phyloP scores from a whole-genome alignment of 2,329 filamentous ascomycete genomes.

The Pseudopithomyces chartarum region DNA sequence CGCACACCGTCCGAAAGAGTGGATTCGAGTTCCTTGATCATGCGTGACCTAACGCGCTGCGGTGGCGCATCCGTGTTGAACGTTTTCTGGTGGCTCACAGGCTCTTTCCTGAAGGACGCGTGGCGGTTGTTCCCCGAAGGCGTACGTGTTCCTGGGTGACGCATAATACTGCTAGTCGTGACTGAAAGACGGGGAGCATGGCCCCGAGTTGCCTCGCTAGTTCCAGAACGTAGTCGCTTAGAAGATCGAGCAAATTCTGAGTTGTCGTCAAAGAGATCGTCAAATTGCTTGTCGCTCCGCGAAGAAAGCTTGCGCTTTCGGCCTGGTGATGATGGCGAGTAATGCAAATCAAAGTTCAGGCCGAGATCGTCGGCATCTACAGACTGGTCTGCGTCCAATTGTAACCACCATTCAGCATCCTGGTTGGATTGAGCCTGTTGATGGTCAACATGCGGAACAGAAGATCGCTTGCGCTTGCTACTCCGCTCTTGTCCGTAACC shows the following conservation, averaged over 20 bases:
- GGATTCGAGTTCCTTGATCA: slow-evolving; percentile 4
- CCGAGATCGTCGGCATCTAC: not conserved
- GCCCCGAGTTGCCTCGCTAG: not conserved
- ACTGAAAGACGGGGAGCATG: slow-evolving; percentile 6
- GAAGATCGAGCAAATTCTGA: not conserved
- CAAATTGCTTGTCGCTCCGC: not conserved
- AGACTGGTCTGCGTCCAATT: not conserved
- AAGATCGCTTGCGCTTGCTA: not conserved
- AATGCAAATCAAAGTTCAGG: not conserved
- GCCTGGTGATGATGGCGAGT: not conserved
- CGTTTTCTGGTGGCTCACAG: slow-evolving; percentile 5
- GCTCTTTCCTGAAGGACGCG: slow-evolving; percentile 10
- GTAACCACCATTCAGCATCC: not conserved
- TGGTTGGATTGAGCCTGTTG: not conserved
- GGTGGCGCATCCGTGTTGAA: slow-evolving; percentile 9
- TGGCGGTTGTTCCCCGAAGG: not conserved
- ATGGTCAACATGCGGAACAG: not conserved
- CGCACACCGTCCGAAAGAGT: not conserved
- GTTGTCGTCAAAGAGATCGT: not conserved
- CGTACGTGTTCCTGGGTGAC: slow-evolving; percentile 1
- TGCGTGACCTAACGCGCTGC: not conserved
- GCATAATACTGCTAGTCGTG: slow-evolving; percentile 7
- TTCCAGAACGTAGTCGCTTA: not conserved
- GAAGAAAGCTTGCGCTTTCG: not conserved
- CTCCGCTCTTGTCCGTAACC: not conserved